Conservation (phyloP, 495 filamentous ascomycete species). For the Aspergillus asperescens region DNA sequence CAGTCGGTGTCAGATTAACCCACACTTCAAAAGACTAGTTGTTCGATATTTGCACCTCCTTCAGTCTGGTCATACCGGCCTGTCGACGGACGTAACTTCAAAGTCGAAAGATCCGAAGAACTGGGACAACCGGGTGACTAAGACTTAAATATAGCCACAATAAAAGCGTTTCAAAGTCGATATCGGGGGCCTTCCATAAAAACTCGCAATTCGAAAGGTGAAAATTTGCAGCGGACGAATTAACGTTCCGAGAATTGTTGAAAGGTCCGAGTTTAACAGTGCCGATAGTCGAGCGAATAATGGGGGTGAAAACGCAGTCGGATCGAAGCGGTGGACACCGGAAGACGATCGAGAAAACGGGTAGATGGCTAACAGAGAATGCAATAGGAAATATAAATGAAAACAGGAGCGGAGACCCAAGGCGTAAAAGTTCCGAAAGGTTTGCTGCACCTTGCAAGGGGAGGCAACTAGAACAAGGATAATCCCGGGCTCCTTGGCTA, state of each 20-base stretch:
- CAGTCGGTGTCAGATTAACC: constrained; percentile 18
- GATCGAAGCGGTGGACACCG: constrained; percentile 37
- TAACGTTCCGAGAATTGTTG: constrained; percentile 8
- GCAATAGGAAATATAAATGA: constrained; percentile 27
- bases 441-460: constrained; percentile 32
- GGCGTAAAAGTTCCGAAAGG: constrained; percentile 38
- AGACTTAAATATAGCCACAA: constrained; percentile 40
- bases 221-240: background rate
- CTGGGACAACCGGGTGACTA: constrained; percentile 20
- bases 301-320: constrained; percentile 19
- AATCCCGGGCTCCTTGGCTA: constrained; percentile 34
- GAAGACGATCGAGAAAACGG: constrained; percentile 34
- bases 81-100: constrained; percentile 12
- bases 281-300: constrained; percentile 16
- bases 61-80: constrained; percentile 27
- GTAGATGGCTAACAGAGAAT: constrained; percentile 36
- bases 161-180: constrained; percentile 31
- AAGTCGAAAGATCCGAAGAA: constrained; percentile 17
- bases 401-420: constrained; percentile 35
- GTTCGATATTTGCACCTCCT: constrained; percentile 38
- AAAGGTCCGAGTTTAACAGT: constrained; percentile 7
- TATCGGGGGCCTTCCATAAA: constrained; percentile 6
- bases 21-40: constrained; percentile 19
- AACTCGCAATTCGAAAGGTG: background rate
- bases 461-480: constrained; percentile 25